Base-by-base conservation (phyloP, 2,329 filamentous ascomycete genomes). In the Pochonia chlamydosporia region DNA sequence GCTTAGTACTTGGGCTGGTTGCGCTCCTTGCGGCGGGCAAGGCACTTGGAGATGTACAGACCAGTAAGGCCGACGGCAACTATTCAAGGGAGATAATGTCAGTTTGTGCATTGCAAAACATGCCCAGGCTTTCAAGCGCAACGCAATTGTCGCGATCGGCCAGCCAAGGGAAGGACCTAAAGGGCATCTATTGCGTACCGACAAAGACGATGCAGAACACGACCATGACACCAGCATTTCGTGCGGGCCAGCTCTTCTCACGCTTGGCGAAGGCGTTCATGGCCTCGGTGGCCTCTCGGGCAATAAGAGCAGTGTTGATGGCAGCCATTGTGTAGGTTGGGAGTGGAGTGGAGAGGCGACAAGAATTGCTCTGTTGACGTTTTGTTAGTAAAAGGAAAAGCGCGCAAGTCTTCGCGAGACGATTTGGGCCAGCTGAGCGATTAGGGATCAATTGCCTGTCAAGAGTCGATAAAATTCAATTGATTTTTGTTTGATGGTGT, bases 201-300 rank as follows among this genome's bases (percentile, higher is more conserved):
- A 70, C 44, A 49, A 63, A 65, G 53, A 72, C 62, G 46, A 72
- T 72, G 58, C 61, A 65, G 56, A 72, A 70, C 54, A 72, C 69
- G 44, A 70, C 62, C 50, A 72, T 61, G 54, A 69, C 66, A 57
- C 69, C 69, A 44, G 60, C 59, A 45, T 72, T 63, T 47, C 56
- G 52, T 25, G 59, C 49, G 44, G 69, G 58, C 66, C 67, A 72
- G 64, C 63, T 71, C 52, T 63, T 49, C 53, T 62, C 49, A 50
- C 69, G 69, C 66, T 69, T 70, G 54, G 55, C 59, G 40, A 71
- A 59, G 57, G 68, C 61, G 62, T 62, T 53, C 42, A 66, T 54
- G 56, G 62, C 64, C 49, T 59, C 55, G 56, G 21, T 14, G 37
- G 37, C 43, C 46, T 67, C 63, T 57, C 67, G 68, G 58, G 65